Base-by-base conservation (phyloP, 768 basidiomycete species). In the Chalciporus chontae region DNA sequence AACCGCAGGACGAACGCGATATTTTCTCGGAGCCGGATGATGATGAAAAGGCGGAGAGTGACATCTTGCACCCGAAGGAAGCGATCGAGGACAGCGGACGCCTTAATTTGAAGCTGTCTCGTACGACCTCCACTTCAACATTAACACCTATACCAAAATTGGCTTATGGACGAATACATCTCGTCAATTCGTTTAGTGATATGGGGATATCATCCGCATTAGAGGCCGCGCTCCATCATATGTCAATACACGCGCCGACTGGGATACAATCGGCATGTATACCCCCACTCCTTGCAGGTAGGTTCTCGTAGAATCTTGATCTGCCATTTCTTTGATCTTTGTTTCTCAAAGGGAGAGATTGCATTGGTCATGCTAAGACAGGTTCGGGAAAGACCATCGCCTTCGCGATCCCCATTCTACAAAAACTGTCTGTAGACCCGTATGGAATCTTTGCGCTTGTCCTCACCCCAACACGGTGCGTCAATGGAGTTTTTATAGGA, bases 331-430 rank as follows among this genome's bases (percentile, higher is more conserved):
- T 18, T 21, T 48, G 10, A 57, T 7, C 2, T 10, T 15, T 3
- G 10, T 13, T 34, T n/a, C 3, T 50, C 54, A 27, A 69, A 92
- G 95, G 95, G 34, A 80, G 86, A 63, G 95, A 99, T 68, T 97
- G 94, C 67, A 91, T 99, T 51, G 96, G 96, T 9, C 94, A 95
- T 55, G 94, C 96, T 1, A 94, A 97, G 71, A 99, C 96, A 0
- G 96, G 96, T 45, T 94, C 91, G 2, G 95, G 95, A 60, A 99
- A 99, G 72, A 99, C 96, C 0, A 83, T 99, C 51, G 94, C 96
- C 0, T 99, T 99, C 58, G 96, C 95, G 1, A 69, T 97, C 5
- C 96, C 96, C 5, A 97, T 98, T 48, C 73, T 98, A 7, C 93
- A 99, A 66, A 81, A 81, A 59, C 77, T 99, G 27, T 83, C 88